These are phyloP conservation scores for Fraxinus platypoda DNA, from an alignment of 305 asterid species.

Conservation along the genomic window DNA sequence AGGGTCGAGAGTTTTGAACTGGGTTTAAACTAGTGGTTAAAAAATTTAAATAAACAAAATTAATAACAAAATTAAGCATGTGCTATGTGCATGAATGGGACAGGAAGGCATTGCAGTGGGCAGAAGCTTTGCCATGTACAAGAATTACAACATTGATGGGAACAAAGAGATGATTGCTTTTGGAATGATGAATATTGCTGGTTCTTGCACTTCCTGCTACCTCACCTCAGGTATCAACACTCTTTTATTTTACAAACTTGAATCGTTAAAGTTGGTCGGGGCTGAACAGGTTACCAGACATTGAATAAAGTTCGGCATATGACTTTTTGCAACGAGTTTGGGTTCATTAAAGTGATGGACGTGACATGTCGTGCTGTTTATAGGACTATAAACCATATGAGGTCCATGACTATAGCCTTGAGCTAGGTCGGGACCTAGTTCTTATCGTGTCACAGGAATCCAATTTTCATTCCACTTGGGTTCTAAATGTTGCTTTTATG, in stretches of 20 bases:
- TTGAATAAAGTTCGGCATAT: neutral
- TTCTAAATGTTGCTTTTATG: neutral
- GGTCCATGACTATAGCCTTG: neutral
- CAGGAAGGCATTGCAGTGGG: constrained; percentile 36
- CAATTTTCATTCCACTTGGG: neutral
- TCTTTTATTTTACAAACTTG: neutral
- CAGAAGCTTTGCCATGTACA: constrained; percentile 22
- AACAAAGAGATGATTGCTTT: constrained; percentile 31
- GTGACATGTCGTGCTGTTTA: neutral
- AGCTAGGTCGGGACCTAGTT: neutral
- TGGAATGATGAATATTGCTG: constrained; percentile 28
- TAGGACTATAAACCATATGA: neutral
- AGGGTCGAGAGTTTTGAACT: neutral
- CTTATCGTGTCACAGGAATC: neutral
- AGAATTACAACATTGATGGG: constrained; percentile 30
- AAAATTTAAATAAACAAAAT: neutral
- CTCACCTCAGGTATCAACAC: constrained; percentile 23
- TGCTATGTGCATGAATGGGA: neutral
- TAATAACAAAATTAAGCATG: neutral
- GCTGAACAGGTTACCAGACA: neutral
- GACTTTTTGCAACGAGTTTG: neutral
- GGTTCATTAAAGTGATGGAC: neutral
- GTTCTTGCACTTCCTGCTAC: constrained; percentile 30
- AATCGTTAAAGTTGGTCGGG: neutral
- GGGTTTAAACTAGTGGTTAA: neutral